Percentiles rank a stretch among this genome's conserved stretches.
phyloP scores from a whole-genome alignment of 164 flowering plant species.

The Umbellularia californica region DNA sequence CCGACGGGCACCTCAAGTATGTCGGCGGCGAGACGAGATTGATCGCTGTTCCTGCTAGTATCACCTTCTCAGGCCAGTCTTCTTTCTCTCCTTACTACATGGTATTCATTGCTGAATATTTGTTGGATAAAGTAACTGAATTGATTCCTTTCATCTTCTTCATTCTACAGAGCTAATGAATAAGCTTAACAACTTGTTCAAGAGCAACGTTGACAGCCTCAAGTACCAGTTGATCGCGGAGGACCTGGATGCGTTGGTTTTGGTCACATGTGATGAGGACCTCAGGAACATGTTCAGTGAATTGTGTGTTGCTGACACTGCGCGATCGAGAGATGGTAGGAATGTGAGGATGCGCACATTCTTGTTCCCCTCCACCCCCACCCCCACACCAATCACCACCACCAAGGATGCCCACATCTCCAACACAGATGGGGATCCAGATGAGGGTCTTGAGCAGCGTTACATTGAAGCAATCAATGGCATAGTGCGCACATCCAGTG shows the following conservation, averaged over 20 bases:
- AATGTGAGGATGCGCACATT: conserved; percentile 38
- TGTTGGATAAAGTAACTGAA: not conserved
- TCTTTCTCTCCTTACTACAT: not conserved
- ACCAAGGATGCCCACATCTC: conserved; percentile 18
- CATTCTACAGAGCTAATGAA: conserved; percentile 62
- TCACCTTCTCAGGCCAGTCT: conserved; percentile 47
- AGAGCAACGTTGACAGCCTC: conserved; percentile 54
- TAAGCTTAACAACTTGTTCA: conserved; percentile 39
- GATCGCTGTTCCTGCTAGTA: conserved; percentile 49
- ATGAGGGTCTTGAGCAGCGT: conserved; percentile 45
- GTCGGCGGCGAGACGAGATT: conserved; percentile 96
- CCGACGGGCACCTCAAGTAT: conserved; percentile 74
- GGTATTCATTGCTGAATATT: not conserved
- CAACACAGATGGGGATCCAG: conserved; percentile 16
- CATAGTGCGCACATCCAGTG: conserved; percentile 25
- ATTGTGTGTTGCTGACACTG: conserved; percentile 38
- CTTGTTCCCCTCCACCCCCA: conserved; percentile 58
- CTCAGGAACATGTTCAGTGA: conserved; percentile 78
- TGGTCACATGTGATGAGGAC: conserved; percentile 79
- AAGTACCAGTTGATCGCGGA: conserved; percentile 79
- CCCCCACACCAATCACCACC: conserved; percentile 25
- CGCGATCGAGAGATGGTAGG: conserved; percentile 21
- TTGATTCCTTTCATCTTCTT: too few species aligned
- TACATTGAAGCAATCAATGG: conserved; percentile 88
- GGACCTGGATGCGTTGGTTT: conserved; percentile 72